A percentile compares a stretch with the other conserved stretches of the same genome.
Conservation (phyloP, 208 protist genomes). For the Zelonia costaricensis region DNA sequence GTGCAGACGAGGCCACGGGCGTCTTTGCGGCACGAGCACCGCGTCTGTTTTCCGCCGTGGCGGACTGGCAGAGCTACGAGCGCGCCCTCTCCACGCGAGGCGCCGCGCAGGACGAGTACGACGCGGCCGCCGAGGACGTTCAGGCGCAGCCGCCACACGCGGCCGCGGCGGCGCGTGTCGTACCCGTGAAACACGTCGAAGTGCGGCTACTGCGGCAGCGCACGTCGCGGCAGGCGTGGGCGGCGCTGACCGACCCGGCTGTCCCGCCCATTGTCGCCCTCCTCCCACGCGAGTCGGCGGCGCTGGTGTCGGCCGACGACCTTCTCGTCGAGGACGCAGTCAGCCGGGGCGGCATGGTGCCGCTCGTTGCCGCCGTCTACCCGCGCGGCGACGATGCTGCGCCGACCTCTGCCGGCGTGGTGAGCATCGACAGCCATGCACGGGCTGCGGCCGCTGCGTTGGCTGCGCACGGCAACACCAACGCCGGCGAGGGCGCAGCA, state of each 20-base stretch:
- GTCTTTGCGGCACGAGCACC: not conserved
- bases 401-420: not conserved
- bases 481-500: no score
- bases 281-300: conserved; percentile 18
- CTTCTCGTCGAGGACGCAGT: conserved; percentile 34
- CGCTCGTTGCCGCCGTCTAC: conserved; percentile 6
- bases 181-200: conserved; percentile 17
- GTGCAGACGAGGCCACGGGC: not conserved
- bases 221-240: conserved; percentile 16
- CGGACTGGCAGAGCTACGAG: conserved; percentile 17
- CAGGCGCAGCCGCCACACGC: not conserved
- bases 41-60: conserved; percentile 14
- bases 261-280: conserved; percentile 16
- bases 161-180: not conserved
- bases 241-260: not conserved
- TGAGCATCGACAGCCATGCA: conserved; percentile 16
- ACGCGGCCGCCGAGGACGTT: not conserved
- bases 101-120: not conserved
- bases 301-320: conserved; percentile 28
- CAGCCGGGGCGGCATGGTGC: conserved; percentile 14
- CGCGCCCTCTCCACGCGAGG: not conserved
- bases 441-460: not conserved
- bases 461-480: not conserved
- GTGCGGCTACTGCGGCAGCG: conserved; percentile 38
- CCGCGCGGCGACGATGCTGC: not conserved